Percentiles rank a stretch among this genome's conserved stretches.
phyloP scores from a whole-genome alignment of 352 stramenopile species.

The Phytophthora hybrid region DNA sequence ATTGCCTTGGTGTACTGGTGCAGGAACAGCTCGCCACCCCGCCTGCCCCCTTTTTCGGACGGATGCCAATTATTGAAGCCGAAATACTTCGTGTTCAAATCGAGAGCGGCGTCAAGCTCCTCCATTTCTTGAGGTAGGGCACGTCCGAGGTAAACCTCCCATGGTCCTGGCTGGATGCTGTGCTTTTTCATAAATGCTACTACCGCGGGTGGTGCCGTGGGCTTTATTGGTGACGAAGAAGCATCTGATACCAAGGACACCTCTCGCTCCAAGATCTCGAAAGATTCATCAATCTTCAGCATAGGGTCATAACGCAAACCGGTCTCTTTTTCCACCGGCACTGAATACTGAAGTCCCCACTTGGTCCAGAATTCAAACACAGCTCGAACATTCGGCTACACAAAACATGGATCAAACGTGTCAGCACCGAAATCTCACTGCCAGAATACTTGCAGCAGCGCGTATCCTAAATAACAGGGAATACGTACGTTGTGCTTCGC shows the following conservation, averaged over 20 bases:
- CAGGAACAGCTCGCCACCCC: constrained; percentile 82
- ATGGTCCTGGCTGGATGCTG: constrained; percentile 75
- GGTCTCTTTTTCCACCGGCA: constrained; percentile 42
- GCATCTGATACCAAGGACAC: constrained; percentile 61
- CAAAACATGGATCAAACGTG: constrained; percentile 4
- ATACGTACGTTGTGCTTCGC: constrained; percentile 71
- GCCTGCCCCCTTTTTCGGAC: constrained; percentile 71
- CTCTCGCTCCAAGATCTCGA: constrained; percentile 73
- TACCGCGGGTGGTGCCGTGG: constrained; percentile 64
- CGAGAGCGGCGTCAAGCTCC: constrained; percentile 71
- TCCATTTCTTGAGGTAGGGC: constrained; percentile 73
- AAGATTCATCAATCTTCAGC: constrained; percentile 62
- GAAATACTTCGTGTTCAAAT: constrained; percentile 81
- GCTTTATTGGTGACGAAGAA: constrained; percentile 78
- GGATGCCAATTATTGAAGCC: constrained; percentile 81
- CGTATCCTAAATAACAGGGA: background rate
- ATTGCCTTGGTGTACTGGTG: constrained; percentile 87
- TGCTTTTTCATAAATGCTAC: constrained; percentile 85
- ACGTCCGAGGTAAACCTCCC: constrained; percentile 82
- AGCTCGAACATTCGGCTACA: constrained; percentile 71
- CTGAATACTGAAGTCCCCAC: constrained; percentile 77
- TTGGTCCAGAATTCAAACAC: constrained; percentile 89
- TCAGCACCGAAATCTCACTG: background rate
- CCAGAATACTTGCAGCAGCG: background rate
- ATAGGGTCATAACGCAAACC: constrained; percentile 53